phyloP scores from a whole-genome alignment of 164 flowering plant species.

The Umbellularia californica region DNA sequence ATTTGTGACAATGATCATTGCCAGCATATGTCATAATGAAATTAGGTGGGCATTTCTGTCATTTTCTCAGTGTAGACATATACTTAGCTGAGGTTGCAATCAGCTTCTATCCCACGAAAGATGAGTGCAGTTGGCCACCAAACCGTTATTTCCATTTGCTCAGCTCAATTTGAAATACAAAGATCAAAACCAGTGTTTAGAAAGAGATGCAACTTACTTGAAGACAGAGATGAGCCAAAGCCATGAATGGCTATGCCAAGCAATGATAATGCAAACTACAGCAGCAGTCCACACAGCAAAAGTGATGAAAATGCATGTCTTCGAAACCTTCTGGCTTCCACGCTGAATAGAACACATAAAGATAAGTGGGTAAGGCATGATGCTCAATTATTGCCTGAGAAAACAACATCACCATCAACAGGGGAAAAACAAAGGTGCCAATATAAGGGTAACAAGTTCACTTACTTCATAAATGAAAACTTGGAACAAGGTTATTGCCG shows the following conservation, averaged over 20 bases:
- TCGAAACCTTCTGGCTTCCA: slow-evolving; percentile 76
- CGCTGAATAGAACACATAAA: slow-evolving; percentile 42
- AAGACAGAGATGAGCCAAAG: slow-evolving; percentile 80
- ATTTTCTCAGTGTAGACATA: neutral
- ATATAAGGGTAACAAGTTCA: neutral
- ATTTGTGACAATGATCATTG: too few species aligned
- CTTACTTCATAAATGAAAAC: slow-evolving; percentile 75
- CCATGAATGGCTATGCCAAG: slow-evolving; percentile 72
- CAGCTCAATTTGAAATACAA: neutral
- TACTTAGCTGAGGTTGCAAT: neutral
- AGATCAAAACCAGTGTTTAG: neutral
- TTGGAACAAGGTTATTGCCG: slow-evolving; percentile 63
- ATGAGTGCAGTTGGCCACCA: neutral
- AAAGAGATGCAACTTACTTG: slow-evolving; percentile 47
- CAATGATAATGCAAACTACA: slow-evolving; percentile 61
- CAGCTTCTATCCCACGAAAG: neutral
- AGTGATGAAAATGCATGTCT: slow-evolving; percentile 36
- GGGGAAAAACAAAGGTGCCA: neutral
- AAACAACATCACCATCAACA: neutral
- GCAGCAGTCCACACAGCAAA: slow-evolving; percentile 51
- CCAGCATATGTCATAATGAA: too few species aligned
- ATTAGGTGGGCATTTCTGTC: neutral
- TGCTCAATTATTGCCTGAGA: neutral
- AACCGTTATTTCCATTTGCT: neutral
- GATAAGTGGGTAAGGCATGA: neutral